Percentiles rank a stretch among this genome's conserved stretches.
phyloP scores from a whole-genome alignment of 345 rosid genomes.

The Pistacia vera region DNA sequence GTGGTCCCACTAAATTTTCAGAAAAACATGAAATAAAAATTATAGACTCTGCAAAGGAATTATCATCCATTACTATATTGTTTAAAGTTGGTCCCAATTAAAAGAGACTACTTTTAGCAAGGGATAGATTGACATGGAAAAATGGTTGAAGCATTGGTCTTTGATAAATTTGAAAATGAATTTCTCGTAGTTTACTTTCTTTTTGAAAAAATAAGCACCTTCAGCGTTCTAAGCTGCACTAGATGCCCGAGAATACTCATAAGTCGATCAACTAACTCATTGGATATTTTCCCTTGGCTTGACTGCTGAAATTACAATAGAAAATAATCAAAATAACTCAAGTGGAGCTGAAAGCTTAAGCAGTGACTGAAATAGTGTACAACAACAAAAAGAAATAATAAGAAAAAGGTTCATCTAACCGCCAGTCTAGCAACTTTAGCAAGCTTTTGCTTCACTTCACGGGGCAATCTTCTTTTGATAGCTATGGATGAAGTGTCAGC shows the following conservation, averaged over 20 bases:
- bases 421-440: constrained; percentile 50
- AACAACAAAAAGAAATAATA: background rate
- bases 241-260: constrained; percentile 45
- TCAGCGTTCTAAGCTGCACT: constrained; percentile 45
- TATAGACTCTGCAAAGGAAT: background rate
- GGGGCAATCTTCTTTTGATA: constrained; percentile 37
- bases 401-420: constrained; percentile 14
- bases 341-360: constrained; percentile 5
- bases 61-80: background rate
- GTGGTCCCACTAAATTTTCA: background rate
- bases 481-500: constrained; percentile 31
- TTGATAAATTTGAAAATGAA: background rate
- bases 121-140: background rate
- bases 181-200: background rate
- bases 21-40: background rate
- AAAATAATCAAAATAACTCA: constrained; percentile 7
- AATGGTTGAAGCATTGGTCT: background rate
- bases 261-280: constrained; percentile 40
- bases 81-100: constrained; percentile 2
- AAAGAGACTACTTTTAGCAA: background rate
- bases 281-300: constrained; percentile 44
- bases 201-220: constrained; percentile 28
- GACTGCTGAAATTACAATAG: constrained; percentile 32
- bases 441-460: constrained; percentile 45
- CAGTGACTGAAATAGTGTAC: background rate